Evolutionary conservation across 2,329 filamentous ascomycete species (phyloP).

Genomic region (Mycosphaerella arachidis): DNA sequence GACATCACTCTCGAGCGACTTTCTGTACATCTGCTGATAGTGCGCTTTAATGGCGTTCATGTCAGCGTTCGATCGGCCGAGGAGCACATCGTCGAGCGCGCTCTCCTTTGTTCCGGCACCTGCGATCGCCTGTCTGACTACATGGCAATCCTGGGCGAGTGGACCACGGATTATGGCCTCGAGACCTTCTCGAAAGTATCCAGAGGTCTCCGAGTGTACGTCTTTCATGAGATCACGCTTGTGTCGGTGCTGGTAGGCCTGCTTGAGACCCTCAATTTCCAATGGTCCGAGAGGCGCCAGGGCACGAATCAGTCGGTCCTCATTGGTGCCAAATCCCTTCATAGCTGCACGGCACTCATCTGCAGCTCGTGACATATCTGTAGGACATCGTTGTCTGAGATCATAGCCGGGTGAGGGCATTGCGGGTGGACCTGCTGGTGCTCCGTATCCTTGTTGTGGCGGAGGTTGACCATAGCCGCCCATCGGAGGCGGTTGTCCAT

Average conservation of each 20-base stretch:
- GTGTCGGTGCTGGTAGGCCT: constrained; percentile 61
- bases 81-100: constrained; percentile 79
- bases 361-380: constrained; percentile 64
- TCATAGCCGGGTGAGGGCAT: constrained; percentile 71
- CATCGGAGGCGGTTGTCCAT: constrained; percentile 10
- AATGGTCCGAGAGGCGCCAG: constrained; percentile 71
- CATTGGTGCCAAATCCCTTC: constrained; percentile 91
- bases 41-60: constrained; percentile 76
- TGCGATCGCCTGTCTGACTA: constrained; percentile 66
- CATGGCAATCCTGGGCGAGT: constrained; percentile 68
- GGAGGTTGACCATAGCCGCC: constrained; percentile 7
- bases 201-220: constrained; percentile 68
- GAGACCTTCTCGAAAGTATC: constrained; percentile 70
- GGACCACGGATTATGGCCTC: constrained; percentile 74
- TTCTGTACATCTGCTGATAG: constrained; percentile 65
- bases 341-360: constrained; percentile 73
- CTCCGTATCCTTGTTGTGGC: constrained; percentile 7
- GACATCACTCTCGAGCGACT: constrained; percentile 66
- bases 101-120: constrained; percentile 82
- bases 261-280: constrained; percentile 65
- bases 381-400: constrained; percentile 61
- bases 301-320: constrained; percentile 66
- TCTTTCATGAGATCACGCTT: constrained; percentile 68
- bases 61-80: constrained; percentile 81
- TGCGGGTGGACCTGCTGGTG: constrained; percentile 47